Evolutionary conservation across 306 rosid species (phyloP), one percentile per base, ranked within the genome.

Genomic region (Spatholobus suberectus): DNA sequence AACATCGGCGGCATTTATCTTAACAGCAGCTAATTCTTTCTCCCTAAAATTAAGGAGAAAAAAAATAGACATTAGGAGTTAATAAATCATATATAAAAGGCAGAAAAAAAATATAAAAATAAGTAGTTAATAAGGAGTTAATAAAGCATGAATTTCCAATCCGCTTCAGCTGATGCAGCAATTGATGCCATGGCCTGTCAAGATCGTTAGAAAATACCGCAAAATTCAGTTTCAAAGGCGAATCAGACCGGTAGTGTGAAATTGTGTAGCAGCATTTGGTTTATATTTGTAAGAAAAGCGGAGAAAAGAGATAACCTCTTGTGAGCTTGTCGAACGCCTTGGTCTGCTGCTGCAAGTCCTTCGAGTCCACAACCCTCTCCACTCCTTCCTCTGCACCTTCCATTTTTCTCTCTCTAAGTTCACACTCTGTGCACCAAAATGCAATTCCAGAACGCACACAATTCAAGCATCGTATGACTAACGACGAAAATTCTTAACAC

Each of bases 1-100:
- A 27, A 61, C 68, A 14, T 61, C 68, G 7, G 68, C 68, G 8
- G 68, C 40, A 61, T 61, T 61, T 61, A 61, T 61, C 20, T 61
- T 61, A 61, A 61, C 68, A 13, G 68, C 68, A 4, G 38, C 68
- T 61, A 61, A 61, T 61, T 61, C 68, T 61, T 27, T 61, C 68
- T 61, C 38, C 40, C 38, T 61, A 61, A 12, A 61, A 61, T 5
- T 15, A 61, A 8, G 2, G 63, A 24, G 24, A 18, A n/a, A 12
- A 9, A 10, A 21, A 57, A 57, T 54, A 20, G 13, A 54, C 27
- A 52, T 18, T 52, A 52, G 3, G 14, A 21, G 6, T 55, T 55
- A 23, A 10, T 55, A 8, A 20, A 20, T 52, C 11, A 52, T 8
- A 54, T 8, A 14, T 57, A 9, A 5, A 13, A 59, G 35, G 11